Percentiles rank a stretch among this genome's conserved stretches.
These are phyloP conservation scores for Xylaria sp. DNA, from an alignment of 2,329 filamentous ascomycete genomes.

Conservation along the genomic window DNA sequence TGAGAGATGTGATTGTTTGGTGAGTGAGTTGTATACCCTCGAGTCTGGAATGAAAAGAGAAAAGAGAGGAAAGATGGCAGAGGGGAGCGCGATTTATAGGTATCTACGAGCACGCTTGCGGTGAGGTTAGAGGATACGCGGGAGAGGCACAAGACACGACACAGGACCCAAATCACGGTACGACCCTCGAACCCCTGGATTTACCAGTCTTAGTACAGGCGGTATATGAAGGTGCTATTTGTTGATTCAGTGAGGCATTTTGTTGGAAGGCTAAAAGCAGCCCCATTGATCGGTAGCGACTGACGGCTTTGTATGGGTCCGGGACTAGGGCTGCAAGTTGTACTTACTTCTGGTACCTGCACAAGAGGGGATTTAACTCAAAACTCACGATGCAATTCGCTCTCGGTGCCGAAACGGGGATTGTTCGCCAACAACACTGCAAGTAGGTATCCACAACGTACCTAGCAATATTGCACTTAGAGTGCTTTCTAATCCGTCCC, in stretches of 20 bases:
- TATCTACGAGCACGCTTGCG: constrained; percentile 14
- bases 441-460: constrained; percentile 27
- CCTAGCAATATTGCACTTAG: neutral
- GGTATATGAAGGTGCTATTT: constrained; percentile 12
- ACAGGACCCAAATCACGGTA: constrained; percentile 4
- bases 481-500: neutral
- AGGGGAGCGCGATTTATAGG: constrained; percentile 36
- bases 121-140: constrained; percentile 26
- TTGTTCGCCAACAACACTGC: constrained; percentile 21
- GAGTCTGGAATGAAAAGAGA: neutral
- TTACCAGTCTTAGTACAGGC: constrained; percentile 7
- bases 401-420: constrained; percentile 28
- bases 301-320: constrained; percentile 6
- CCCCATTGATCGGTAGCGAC: constrained; percentile 23
- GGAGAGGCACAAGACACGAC: neutral
- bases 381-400: constrained; percentile 32
- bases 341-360: constrained; percentile 10
- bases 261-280: constrained; percentile 31
- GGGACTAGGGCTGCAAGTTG: no score
- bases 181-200: constrained; percentile 32
- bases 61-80: constrained; percentile 5
- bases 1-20: neutral
- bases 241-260: constrained; percentile 36
- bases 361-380: constrained; percentile 11
- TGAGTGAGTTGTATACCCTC: neutral